Evolutionary conservation across 2,329 filamentous ascomycete species (phyloP).

Genomic region (Torrubiella hemipterigena): DNA sequence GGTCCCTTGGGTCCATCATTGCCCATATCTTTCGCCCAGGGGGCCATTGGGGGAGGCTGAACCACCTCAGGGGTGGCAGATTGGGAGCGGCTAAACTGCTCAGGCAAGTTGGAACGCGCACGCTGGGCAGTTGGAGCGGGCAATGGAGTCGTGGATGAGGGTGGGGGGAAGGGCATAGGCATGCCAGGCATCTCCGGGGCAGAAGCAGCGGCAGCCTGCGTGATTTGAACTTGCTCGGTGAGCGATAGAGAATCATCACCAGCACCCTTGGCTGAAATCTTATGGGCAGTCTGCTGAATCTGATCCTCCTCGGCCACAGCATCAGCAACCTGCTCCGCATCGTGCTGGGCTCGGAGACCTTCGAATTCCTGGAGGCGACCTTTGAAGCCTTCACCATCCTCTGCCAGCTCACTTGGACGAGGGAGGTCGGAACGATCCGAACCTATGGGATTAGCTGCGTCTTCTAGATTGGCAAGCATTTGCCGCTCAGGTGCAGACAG

Average conservation of each 20-base stretch:
- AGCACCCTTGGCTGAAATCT: conserved; percentile 13
- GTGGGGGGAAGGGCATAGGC: conserved; percentile 64
- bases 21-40: conserved; percentile 85
- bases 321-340: conserved; percentile 34
- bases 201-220: conserved; percentile 37
- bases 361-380: conserved; percentile 79
- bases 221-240: conserved; percentile 76
- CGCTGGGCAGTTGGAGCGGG: conserved; percentile 84
- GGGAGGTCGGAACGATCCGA: conserved; percentile 35
- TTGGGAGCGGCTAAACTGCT: conserved; percentile 58
- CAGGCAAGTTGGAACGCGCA: conserved; percentile 71
- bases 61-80: conserved; percentile 61
- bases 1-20: conserved; percentile 64
- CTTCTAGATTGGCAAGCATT: conserved; percentile 31
- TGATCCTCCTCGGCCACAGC: conserved; percentile 10
- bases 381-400: conserved; percentile 47
- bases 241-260: conserved; percentile 45
- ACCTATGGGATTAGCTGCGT: conserved; percentile 18
- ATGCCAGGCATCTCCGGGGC: conserved; percentile 47
- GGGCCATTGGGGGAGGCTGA: conserved; percentile 64
- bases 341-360: conserved; percentile 61
- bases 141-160: conserved; percentile 67
- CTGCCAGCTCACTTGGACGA: conserved; percentile 33
- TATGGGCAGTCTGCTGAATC: conserved; percentile 1
- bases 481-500: conserved; percentile 44